phyloP scores from a whole-genome alignment of 169 alveolate genomes.

The Neospora caninum region DNA sequence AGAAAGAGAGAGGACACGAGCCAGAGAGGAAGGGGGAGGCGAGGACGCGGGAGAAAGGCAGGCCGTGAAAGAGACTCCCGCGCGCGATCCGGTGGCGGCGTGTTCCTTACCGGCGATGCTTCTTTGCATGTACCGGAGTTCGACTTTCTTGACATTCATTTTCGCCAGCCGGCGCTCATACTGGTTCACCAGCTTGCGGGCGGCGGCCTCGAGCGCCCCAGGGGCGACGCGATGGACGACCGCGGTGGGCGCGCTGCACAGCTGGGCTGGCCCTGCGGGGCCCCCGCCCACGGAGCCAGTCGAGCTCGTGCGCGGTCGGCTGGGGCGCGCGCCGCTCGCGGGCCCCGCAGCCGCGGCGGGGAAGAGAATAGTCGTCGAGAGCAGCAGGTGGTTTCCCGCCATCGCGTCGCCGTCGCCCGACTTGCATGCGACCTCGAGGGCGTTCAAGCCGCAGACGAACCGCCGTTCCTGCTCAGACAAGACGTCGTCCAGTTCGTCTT shows the following conservation, averaged over 20 bases:
- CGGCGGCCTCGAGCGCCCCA: conserved; percentile 71
- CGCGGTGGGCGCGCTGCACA: neutral
- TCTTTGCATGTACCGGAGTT: conserved; percentile 70
- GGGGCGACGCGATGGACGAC: conserved; percentile 35
- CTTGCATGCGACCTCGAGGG: conserved; percentile 24
- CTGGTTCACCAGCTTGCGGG: conserved; percentile 66
- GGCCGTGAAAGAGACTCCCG: too few relatives aligned
- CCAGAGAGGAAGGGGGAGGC: too few relatives aligned
- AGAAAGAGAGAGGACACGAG: too few relatives aligned
- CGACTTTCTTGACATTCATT: conserved; percentile 64
- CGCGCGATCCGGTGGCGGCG: too few relatives aligned
- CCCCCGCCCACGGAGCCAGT: neutral
- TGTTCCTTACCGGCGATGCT: neutral
- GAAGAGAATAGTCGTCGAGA: conserved; percentile 21
- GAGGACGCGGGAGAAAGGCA: too few relatives aligned
- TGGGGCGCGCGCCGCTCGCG: neutral
- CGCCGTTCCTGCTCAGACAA: conserved; percentile 39
- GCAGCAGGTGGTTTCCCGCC: conserved; percentile 53
- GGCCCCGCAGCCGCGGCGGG: neutral
- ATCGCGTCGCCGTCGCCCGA: conserved; percentile 38
- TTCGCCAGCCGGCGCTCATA: conserved; percentile 70
- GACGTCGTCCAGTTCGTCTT: neutral
- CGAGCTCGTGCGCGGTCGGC: neutral
- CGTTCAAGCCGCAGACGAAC: conserved; percentile 45
- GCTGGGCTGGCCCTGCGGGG: neutral